Evolutionary conservation across 371 early-diverging fungal species (phyloP).

Genomic region (Lichtheimia ornata): DNA sequence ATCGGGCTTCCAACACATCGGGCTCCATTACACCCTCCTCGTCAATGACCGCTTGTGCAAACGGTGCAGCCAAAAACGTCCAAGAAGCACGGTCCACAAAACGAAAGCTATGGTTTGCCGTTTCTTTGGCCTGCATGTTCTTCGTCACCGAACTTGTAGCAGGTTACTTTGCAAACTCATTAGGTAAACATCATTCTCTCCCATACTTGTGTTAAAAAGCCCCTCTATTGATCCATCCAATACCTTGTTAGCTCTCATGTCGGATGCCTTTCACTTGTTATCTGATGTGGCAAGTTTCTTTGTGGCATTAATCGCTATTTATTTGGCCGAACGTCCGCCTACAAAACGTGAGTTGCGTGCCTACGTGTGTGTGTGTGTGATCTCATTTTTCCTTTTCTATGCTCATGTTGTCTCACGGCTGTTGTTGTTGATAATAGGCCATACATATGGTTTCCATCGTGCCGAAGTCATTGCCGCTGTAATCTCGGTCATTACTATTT

Average conservation of each 20-base stretch:
- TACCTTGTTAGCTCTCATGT: slow-evolving; percentile 60
- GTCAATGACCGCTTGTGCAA: slow-evolving; percentile 27
- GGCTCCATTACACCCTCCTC: slow-evolving; percentile 15
- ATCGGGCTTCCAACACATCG: background rate
- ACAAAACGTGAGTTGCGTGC: slow-evolving; percentile 54
- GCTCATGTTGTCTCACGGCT: background rate
- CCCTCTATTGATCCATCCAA: background rate
- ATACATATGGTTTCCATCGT: slow-evolving; percentile 85
- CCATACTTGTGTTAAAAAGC: slow-evolving; percentile 1
- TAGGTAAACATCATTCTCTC: slow-evolving; percentile 32
- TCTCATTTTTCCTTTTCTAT: too few species aligned
- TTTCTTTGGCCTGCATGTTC: slow-evolving; percentile 60
- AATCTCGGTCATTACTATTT: slow-evolving; percentile 79
- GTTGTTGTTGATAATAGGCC: slow-evolving; percentile 26
- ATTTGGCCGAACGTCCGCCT: slow-evolving; percentile 69
- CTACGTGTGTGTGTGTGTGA: too few species aligned
- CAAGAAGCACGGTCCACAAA: slow-evolving; percentile 30
- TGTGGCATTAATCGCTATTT: slow-evolving; percentile 72
- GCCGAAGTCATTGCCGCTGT: slow-evolving; percentile 87
- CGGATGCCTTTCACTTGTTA: slow-evolving; percentile 78
- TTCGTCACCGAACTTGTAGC: slow-evolving; percentile 73
- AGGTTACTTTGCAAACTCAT: slow-evolving; percentile 66
- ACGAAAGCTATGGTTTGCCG: slow-evolving; percentile 53
- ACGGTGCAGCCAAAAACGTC: slow-evolving; percentile 23
- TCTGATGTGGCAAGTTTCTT: slow-evolving; percentile 76